Evolutionary conservation across 2,329 filamentous ascomycete genomes (phyloP).

Genomic region (Aureobasidium sp.): DNA sequence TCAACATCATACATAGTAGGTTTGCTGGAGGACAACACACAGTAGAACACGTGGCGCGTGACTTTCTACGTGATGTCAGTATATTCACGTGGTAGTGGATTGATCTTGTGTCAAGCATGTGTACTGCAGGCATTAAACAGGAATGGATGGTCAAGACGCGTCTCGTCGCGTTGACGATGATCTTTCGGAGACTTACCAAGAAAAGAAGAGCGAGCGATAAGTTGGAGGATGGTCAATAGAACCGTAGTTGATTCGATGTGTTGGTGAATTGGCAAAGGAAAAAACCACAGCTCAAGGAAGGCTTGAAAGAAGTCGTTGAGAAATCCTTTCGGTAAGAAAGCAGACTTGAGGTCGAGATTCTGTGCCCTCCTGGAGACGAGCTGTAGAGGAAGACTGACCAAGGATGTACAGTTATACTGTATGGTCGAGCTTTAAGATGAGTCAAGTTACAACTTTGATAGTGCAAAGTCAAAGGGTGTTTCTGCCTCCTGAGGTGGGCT

Average conservation of each 20-base stretch:
- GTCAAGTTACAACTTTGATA: not conserved
- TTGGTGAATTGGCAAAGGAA: not conserved
- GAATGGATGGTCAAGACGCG: not conserved
- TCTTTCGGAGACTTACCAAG: not conserved
- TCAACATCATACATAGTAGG: not conserved
- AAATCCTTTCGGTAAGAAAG: not conserved
- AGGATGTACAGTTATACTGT: not conserved
- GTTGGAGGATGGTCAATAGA: not conserved
- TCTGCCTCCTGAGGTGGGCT: not conserved
- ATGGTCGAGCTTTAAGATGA: not conserved
- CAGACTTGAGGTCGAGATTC: not conserved
- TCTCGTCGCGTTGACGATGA: not conserved
- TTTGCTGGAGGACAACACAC: not conserved
- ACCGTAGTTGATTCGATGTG: not conserved
- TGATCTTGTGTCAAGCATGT: not conserved
- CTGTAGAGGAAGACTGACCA: not conserved
- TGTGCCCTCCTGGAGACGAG: not conserved
- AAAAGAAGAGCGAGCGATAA: too few relatives aligned
- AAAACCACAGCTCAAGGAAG: not conserved
- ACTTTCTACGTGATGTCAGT: not conserved
- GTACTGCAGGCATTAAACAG: not conserved
- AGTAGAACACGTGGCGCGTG: not conserved
- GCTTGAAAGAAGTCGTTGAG: constrained; percentile 8
- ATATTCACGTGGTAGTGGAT: not conserved
- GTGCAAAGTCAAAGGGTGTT: constrained; percentile 4